Percentiles rank a stretch among this genome's conserved stretches.
Conservation (phyloP, 805 yeast species). For the Candida dajiaensis region DNA sequence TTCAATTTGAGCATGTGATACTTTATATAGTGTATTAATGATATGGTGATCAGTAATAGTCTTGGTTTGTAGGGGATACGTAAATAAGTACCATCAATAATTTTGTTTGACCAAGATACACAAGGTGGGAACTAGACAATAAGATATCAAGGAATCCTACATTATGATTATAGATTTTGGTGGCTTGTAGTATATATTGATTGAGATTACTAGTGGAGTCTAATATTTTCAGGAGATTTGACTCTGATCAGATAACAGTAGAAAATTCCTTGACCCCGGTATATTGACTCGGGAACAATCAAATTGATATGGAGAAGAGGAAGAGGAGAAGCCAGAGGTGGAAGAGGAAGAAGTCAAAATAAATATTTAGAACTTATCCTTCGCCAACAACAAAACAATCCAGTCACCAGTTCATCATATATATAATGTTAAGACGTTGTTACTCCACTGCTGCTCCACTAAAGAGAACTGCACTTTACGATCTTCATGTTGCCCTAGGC, state of each 20-base stretch:
- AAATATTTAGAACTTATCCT: not conserved
- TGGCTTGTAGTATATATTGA: no score
- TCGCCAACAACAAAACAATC: not conserved
- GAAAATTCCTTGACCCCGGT: not conserved
- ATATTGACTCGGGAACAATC: not conserved
- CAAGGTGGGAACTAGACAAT: no score
- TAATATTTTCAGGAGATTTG: no score
- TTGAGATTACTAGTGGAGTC: no score
- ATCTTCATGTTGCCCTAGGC: constrained; percentile 68
- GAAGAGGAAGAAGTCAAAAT: not conserved
- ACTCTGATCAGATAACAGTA: not conserved
- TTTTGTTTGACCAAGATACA: no score
- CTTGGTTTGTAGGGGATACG: no score
- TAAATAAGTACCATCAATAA: no score
- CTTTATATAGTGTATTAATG: no score
- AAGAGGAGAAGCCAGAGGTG: not conserved
- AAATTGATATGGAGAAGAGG: not conserved
- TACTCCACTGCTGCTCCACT: constrained; percentile 20
- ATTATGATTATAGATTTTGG: no score
- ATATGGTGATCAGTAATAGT: no score
- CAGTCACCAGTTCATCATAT: not conserved
- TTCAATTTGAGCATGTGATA: not conserved
- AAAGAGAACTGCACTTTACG: constrained; percentile 69
- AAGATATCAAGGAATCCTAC: no score
- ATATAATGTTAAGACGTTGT: constrained; percentile 16